Evolutionary conservation across 352 stramenopile genomes (phyloP), one percentile per base, ranked within the genome.

Genomic region (Globisporangium barbulae): DNA sequence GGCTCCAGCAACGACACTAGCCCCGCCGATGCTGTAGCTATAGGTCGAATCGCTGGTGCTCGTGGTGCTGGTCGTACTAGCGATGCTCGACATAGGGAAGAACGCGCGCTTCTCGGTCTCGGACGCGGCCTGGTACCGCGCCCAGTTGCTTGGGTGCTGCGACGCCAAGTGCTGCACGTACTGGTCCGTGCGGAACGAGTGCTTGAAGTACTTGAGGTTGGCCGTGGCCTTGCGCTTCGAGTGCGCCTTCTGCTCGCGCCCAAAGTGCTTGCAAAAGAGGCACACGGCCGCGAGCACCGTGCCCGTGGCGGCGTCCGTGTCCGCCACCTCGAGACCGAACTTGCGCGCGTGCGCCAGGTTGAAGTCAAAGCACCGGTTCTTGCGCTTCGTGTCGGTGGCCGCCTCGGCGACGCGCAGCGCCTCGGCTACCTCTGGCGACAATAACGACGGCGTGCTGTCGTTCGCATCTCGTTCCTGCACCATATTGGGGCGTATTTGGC

Each of bases 151-250:
- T 56, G 71, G 65, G 64, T 90, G 81, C 49, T 81, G 80, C 49
- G 83, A 67, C n/a, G 73, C 55, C 55, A 87, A 69, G 78, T 90
- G 81, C 65, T 90, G 81, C 64, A 84, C 44, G 70, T 89, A 90
- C 71, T 89, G 81, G 65, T 90, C 79, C 39, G 81, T 89, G 54
- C 81, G 75, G 63, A 89, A 90, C 7, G 72, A 73, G 45, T 73
- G 71, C 30, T 81, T 81, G 57, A 89, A 90, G 64, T 85, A 89
- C 61, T 89, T 88, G 67, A 86, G 61, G 55, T 88, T 90, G 59
- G 73, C 78, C 19, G 76, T 89, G 28, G 71, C 77, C 31, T 74
- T 73, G 10, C 79, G 79, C 67, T 88, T 80, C n/a, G 73, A 73
- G 30, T 81, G 74, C 5, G 69, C 61, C n/a, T 71, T 71, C 65